phyloP scores from a whole-genome alignment of 176 grass and related monocot species.

The Ampelocalamus luodianensis region DNA sequence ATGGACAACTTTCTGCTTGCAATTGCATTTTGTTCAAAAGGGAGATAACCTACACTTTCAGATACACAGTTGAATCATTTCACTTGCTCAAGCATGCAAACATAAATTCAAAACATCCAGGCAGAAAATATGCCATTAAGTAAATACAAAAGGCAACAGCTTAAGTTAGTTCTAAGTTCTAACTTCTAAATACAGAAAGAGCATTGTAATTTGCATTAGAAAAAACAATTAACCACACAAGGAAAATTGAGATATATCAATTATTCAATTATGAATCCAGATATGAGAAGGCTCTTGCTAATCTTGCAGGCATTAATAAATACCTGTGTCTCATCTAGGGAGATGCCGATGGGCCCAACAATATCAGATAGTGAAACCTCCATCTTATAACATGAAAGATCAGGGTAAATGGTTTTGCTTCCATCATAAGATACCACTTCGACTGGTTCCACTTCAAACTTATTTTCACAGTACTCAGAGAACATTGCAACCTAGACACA shows the following conservation, averaged over 20 bases:
- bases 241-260: background rate
- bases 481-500: constrained; percentile 89
- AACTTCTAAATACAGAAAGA: constrained; percentile 30
- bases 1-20: constrained; percentile 58
- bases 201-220: constrained; percentile 15
- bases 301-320: constrained; percentile 8
- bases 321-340: constrained; percentile 72
- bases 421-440: constrained; percentile 76
- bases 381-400: constrained; percentile 86
- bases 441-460: constrained; percentile 95
- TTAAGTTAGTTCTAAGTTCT: constrained; percentile 29
- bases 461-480: constrained; percentile 83
- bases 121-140: background rate
- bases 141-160: constrained; percentile 11
- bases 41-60: constrained; percentile 69
- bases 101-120: constrained; percentile 26
- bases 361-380: constrained; percentile 80
- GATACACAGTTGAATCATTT: constrained; percentile 25
- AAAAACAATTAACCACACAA: background rate
- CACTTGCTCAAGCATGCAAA: constrained; percentile 2
- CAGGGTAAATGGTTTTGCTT: constrained; percentile 68
- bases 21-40: constrained; percentile 97
- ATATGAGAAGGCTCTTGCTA: background rate
- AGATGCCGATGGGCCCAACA: constrained; percentile 84
- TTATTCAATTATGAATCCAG: constrained; percentile 10